Percentiles rank a stretch among this genome's conserved stretches.
These are phyloP conservation scores for Colletotrichum musae DNA, from an alignment of 2,329 filamentous ascomycete genomes.

Conservation along the genomic window DNA sequence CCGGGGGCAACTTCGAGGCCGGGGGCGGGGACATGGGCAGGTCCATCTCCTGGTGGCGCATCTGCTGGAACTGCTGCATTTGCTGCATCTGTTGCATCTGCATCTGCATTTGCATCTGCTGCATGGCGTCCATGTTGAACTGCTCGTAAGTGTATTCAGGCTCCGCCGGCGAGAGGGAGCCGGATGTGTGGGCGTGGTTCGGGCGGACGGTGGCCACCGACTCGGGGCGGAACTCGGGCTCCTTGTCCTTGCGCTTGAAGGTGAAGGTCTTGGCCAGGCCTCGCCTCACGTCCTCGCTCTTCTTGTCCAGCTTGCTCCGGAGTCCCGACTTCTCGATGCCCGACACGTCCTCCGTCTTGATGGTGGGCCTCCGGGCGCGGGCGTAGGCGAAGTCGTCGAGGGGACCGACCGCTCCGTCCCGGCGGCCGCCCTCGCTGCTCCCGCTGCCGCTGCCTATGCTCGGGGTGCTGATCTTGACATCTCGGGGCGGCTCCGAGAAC, in stretches of 20 bases:
- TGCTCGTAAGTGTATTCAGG: conserved; percentile 41
- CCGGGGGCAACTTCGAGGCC: conserved; percentile 45
- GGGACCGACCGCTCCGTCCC: conserved; percentile 48
- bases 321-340: conserved; percentile 70
- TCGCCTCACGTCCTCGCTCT: conserved; percentile 68
- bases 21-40: conserved; percentile 41
- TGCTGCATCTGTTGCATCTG: conserved; percentile 27
- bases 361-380: conserved; percentile 57
- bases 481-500: conserved; percentile 57
- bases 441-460: conserved; percentile 56
- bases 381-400: conserved; percentile 62
- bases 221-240: conserved; percentile 52
- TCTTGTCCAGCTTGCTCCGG: conserved; percentile 67
- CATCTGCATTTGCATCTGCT: conserved; percentile 36
- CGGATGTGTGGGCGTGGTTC: conserved; percentile 20
- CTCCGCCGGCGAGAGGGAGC: conserved; percentile 33
- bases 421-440: conserved; percentile 53
- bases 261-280: conserved; percentile 68
- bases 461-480: conserved; percentile 46
- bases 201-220: conserved; percentile 57
- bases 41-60: conserved; percentile 31
- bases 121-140: conserved; percentile 33
- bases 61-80: conserved; percentile 36
- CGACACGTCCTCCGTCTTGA: conserved; percentile 65
- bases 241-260: conserved; percentile 65